Evolutionary conservation across 78 protist species (phyloP).

Genomic region (Dictyostelium purpureum): DNA sequence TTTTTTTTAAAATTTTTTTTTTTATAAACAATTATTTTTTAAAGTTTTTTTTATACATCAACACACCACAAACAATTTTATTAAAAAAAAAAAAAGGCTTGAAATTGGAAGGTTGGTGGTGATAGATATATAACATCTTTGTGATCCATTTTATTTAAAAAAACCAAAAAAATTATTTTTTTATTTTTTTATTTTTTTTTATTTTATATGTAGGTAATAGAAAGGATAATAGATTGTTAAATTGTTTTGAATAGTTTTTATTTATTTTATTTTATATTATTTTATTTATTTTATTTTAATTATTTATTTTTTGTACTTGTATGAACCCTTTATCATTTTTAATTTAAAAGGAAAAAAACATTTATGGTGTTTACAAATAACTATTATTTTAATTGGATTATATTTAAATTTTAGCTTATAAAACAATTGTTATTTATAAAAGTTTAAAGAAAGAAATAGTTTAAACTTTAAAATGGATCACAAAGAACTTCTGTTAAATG

Average conservation of each 20-base stretch:
- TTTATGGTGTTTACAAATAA: background rate
- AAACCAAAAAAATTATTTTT: too few species aligned
- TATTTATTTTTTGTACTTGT: background rate
- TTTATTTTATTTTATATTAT: background rate
- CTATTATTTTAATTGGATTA: background rate
- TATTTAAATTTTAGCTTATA: background rate
- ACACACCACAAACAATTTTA: too few species aligned
- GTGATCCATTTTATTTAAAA: too few species aligned
- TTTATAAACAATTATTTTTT: too few species aligned
- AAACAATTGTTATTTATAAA: background rate
- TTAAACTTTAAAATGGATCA: background rate
- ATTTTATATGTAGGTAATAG: too few species aligned
- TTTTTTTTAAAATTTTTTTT: too few species aligned
- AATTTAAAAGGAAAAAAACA: background rate
- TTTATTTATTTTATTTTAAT: background rate
- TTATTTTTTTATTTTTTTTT: background rate
- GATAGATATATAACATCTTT: too few species aligned
- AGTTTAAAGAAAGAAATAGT: background rate
- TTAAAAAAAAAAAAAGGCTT: too few species aligned
- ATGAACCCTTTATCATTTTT: background rate
- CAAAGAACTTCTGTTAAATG: background rate
- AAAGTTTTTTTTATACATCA: too few species aligned
- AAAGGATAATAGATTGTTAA: too few species aligned
- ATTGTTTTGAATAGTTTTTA: too few species aligned
- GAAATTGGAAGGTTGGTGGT: too few species aligned